Percentiles rank a stretch among this genome's conserved stretches.
phyloP scores from a whole-genome alignment of 306 rosid species.

The Cajanus cajan region DNA sequence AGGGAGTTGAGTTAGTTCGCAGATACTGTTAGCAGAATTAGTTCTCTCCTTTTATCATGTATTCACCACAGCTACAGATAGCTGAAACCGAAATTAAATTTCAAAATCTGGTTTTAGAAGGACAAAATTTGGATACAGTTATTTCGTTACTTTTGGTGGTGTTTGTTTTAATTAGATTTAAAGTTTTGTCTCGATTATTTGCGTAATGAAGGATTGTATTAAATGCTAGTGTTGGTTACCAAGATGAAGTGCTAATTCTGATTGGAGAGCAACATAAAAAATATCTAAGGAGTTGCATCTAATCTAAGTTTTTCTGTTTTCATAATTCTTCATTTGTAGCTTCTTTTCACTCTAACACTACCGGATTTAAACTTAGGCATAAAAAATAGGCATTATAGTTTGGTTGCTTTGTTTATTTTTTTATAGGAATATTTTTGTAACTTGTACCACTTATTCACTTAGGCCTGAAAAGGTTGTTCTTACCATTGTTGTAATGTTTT shows the following conservation, averaged over 20 bases:
- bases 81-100: background rate
- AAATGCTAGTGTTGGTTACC: background rate
- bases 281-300: background rate
- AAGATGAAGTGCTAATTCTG: background rate
- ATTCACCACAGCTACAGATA: background rate
- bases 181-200: background rate
- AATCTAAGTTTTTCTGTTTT: background rate
- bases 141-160: background rate
- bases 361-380: background rate
- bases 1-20: background rate
- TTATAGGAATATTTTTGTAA: background rate
- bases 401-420: constrained; percentile 1
- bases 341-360: background rate
- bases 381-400: background rate
- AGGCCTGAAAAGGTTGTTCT: constrained; percentile 7
- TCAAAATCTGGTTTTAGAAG: no score
- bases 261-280: background rate
- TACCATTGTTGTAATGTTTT: background rate
- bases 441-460: background rate
- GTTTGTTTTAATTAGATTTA: background rate
- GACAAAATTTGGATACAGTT: background rate
- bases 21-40: background rate
- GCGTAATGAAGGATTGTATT: background rate
- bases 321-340: background rate
- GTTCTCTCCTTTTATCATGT: background rate